Base-by-base conservation (phyloP, 192 early-diverging fungal genomes). In the Chytriomyces sp. region DNA sequence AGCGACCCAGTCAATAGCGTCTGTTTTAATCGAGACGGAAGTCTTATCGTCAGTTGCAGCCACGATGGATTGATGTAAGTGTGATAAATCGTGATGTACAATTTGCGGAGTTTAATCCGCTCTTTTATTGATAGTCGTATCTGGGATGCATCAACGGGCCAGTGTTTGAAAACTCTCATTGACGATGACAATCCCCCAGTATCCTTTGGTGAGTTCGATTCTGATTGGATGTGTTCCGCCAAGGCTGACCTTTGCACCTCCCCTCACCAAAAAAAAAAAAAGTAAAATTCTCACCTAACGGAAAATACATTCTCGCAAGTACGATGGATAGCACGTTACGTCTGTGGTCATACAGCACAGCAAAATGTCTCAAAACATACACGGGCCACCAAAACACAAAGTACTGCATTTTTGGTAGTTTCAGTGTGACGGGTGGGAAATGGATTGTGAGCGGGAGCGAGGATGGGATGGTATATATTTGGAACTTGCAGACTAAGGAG, bases 211-310 rank as follows among this genome's bases (percentile, higher is more conserved):
- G 82, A 88, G 35, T 35, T 35, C 35, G 35, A 35, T 35, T 35
- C 35, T 35, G 35, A 35, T 35, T 1, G 0, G 35, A 35, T 35
- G 35, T 4, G 2, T 35, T 35, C 35, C 35, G 35, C 35, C 35
- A 35, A 35, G 35, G 35, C 35, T 35, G 35, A 35, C 35, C 35
- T 35, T 35, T 35, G 35, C 1, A 35, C 35, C 28, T 35, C 43
- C 26, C 6, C 61, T 81, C 43, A 20, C 16, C n/a, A 4, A 64
- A 50, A 66, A 94, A 91, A 9, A 93, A 95, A 7, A 97, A 94
- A 87, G 96, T 96, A 13, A 96, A 96, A 81, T 99, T 99, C 80
- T 98, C 97, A 45, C 98, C 98, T 47, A 99, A 99, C 82, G 95
- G 97, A 68, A 98, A 98, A 86, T 99, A 95, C 79, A 95, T 99